A percentile compares a stretch with the other conserved stretches of the same genome.
phyloP scores from a whole-genome alignment of 1,139 yeast species.

The Meyerozyma elateridarum region DNA sequence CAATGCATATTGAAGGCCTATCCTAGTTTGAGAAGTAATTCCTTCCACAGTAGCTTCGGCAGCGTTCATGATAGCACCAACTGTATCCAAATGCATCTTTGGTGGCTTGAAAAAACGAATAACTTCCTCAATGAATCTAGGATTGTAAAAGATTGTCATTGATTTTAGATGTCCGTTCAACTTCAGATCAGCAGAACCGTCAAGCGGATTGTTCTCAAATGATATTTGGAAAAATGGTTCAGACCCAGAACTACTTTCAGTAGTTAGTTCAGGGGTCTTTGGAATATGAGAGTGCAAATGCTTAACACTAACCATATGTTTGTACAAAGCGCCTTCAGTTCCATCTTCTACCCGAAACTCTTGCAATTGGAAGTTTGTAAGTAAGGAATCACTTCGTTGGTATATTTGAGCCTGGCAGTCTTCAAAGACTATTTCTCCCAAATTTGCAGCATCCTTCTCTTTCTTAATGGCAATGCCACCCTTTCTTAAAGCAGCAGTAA shows the following conservation, averaged over 20 bases:
- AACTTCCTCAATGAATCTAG: constrained; percentile 72
- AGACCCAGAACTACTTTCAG: constrained; percentile 6
- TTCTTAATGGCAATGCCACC: constrained; percentile 72
- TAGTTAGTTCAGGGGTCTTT: neutral
- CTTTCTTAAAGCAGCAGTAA: constrained; percentile 62
- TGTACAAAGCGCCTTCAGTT: constrained; percentile 65
- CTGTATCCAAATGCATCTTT: constrained; percentile 76
- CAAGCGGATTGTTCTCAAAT: constrained; percentile 83
- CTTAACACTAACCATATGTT: constrained; percentile 85
- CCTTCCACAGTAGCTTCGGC: constrained; percentile 96
- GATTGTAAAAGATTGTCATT: constrained; percentile 86
- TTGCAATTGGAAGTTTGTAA: constrained; percentile 66
- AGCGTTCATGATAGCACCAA: constrained; percentile 88
- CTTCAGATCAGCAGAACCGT: constrained; percentile 75
- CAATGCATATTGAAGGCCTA: constrained; percentile 88
- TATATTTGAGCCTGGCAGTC: constrained; percentile 71
- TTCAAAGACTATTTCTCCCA: constrained; percentile 79
- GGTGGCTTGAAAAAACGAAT: constrained; percentile 82
- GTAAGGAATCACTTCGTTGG: constrained; percentile 77
- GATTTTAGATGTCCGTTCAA: constrained; percentile 73
- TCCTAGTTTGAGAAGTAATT: constrained; percentile 79
- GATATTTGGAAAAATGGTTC: constrained; percentile 78
- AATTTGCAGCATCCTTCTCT: constrained; percentile 30
- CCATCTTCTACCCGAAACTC: constrained; percentile 89
- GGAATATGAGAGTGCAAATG: constrained; percentile 40